phyloP scores from a whole-genome alignment of 768 basidiomycete genomes.

The Leccinum arenicola region DNA sequence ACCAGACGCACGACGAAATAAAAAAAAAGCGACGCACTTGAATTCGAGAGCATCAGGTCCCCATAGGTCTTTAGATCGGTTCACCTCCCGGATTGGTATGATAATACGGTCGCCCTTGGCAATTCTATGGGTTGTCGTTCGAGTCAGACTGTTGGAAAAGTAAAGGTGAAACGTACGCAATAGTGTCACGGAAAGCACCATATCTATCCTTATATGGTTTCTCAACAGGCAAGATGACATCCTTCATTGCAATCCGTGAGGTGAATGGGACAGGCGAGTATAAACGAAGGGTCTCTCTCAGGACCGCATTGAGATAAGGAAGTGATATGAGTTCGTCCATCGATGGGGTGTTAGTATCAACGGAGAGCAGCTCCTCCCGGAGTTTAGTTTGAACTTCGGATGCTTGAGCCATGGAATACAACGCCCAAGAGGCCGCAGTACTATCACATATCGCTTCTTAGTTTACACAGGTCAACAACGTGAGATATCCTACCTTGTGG shows the following conservation, averaged over 20 bases:
- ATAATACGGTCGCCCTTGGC: slow-evolving; percentile 46
- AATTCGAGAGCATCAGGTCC: slow-evolving; percentile 63
- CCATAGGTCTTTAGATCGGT: slow-evolving; percentile 55
- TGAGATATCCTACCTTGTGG: slow-evolving; percentile 40
- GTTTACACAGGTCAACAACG: not conserved
- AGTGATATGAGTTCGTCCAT: slow-evolving; percentile 70
- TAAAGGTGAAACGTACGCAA: slow-evolving; percentile 31
- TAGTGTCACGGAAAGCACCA: slow-evolving; percentile 38
- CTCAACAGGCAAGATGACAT: slow-evolving; percentile 51
- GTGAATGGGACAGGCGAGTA: slow-evolving; percentile 47
- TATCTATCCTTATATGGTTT: slow-evolving; percentile 43
- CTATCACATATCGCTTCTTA: slow-evolving; percentile 1
- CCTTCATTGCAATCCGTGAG: slow-evolving; percentile 43
- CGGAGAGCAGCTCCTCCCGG: slow-evolving; percentile 51
- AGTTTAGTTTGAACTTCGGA: slow-evolving; percentile 52
- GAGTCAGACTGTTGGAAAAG: not conserved
- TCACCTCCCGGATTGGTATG: slow-evolving; percentile 52
- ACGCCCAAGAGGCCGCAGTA: slow-evolving; percentile 53
- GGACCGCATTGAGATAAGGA: slow-evolving; percentile 63
- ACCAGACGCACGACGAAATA: not conserved
- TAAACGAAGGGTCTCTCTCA: slow-evolving; percentile 58
- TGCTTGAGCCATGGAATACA: slow-evolving; percentile 51
- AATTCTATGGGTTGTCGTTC: slow-evolving; percentile 24
- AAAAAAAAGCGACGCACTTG: slow-evolving; percentile 34
- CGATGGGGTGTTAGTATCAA: slow-evolving; percentile 54